These are phyloP conservation scores for Paraphoma sp. DNA, from an alignment of 2,329 filamentous ascomycete genomes.

Conservation along the genomic window DNA sequence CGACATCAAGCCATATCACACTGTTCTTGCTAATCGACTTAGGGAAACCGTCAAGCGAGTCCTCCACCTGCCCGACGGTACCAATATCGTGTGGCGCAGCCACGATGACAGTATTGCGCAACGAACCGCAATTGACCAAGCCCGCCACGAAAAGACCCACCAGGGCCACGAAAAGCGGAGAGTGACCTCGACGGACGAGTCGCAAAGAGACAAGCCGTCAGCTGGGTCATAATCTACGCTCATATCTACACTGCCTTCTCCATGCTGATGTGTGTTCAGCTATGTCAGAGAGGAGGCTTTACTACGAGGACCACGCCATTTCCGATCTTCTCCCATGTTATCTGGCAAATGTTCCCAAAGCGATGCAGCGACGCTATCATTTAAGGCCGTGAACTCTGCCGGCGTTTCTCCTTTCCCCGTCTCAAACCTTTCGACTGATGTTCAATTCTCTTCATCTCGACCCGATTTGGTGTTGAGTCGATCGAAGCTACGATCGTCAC, in stretches of 20 bases:
- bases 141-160: conserved; percentile 79
- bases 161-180: conserved; percentile 53
- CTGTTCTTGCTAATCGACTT: conserved; percentile 22
- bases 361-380: too few relatives aligned
- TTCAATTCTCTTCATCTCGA: too few relatives aligned
- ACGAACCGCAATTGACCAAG: conserved; percentile 87
- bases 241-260: conserved; percentile 9
- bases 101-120: conserved; percentile 96
- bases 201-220: conserved; percentile 38
- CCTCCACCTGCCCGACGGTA: conserved; percentile 84
- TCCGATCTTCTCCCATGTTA: too few relatives aligned
- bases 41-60: conserved; percentile 95
- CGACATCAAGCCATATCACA: neutral
- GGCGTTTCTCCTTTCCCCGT: too few relatives aligned
- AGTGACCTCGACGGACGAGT: conserved; percentile 47
- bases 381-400: too few relatives aligned
- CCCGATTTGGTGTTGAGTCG: too few relatives aligned
- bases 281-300: too few relatives aligned
- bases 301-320: too few relatives aligned
- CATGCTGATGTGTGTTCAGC: conserved; percentile 5
- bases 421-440: too few relatives aligned
- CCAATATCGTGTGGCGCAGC: conserved; percentile 91
- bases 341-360: too few relatives aligned
- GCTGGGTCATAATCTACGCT: conserved; percentile 27
- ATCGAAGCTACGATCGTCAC: too few relatives aligned